Evolutionary conservation across 331 rosid genomes (phyloP).

Genomic region (Dryas integrifolia): DNA sequence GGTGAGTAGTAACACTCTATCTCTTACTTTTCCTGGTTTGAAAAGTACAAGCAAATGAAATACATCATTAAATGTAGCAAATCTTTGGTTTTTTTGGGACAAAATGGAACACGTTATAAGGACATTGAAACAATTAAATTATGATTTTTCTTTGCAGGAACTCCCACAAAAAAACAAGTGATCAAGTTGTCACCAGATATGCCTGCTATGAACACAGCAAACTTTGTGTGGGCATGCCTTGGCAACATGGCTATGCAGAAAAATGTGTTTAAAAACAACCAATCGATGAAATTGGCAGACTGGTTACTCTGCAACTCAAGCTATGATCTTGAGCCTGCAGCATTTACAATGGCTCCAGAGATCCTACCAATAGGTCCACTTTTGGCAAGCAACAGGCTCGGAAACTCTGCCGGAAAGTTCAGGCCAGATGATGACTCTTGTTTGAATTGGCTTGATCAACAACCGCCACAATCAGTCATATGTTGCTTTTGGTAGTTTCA

Average conservation of each 20-base stretch:
- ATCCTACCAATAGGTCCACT: conserved; percentile 28
- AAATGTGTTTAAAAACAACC: conserved; percentile 42
- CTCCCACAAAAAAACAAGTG: conserved; percentile 26
- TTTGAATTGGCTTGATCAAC: conserved; percentile 42
- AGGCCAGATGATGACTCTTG: conserved; percentile 25
- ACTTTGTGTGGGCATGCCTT: conserved; percentile 43
- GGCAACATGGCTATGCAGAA: conserved; percentile 42
- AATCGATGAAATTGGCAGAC: conserved; percentile 24
- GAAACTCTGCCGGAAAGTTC: background rate
- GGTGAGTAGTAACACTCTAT: conserved; percentile 30
- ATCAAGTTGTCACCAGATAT: conserved; percentile 46
- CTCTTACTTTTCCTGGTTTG: background rate
- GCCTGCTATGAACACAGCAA: conserved; percentile 41
- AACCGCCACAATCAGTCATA: conserved; percentile 29
- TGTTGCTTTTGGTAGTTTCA: conserved; percentile 43
- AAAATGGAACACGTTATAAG: no score
- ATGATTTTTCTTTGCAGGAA: conserved; percentile 32
- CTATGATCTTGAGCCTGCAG: conserved; percentile 33
- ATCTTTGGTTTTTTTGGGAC: background rate
- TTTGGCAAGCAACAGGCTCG: conserved; percentile 12
- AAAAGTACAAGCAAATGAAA: background rate
- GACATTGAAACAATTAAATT: background rate
- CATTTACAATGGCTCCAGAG: conserved; percentile 35
- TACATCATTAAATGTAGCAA: background rate
- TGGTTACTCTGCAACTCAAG: conserved; percentile 59